Conservation (phyloP, 140 eudicot genomes). For the Bidens hawaiensis region DNA sequence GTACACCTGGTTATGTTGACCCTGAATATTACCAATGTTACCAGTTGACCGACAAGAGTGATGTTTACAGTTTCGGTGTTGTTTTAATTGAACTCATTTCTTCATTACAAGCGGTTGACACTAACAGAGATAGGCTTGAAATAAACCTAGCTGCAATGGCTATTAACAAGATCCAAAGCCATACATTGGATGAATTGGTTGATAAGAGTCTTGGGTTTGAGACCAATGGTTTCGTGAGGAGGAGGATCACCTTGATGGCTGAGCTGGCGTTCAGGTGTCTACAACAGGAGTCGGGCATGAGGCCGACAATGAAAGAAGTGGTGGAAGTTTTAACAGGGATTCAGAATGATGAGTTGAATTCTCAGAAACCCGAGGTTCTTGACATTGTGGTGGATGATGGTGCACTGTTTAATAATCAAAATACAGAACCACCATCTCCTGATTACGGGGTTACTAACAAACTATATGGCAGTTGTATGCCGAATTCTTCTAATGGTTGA, state of each 20-base stretch:
- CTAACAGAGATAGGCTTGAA: conserved; percentile 56
- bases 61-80: conserved; percentile 85
- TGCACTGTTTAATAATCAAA: conserved; percentile 35
- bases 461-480: conserved; percentile 33
- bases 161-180: conserved; percentile 52
- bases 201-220: conserved; percentile 58
- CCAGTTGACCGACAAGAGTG: conserved; percentile 82
- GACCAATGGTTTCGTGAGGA: conserved; percentile 37
- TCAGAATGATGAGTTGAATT: conserved; percentile 38
- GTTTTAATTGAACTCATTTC: conserved; percentile 78
- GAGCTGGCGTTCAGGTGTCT: conserved; percentile 76
- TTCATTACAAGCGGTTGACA: conserved; percentile 75
- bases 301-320: conserved; percentile 85
- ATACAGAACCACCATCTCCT: conserved; percentile 43
- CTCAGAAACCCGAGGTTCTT: conserved; percentile 47
- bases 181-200: conserved; percentile 50
- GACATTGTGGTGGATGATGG: conserved; percentile 58
- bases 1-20: conserved; percentile 95
- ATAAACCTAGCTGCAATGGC: conserved; percentile 84
- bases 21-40: conserved; percentile 81
- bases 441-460: conserved; percentile 40
- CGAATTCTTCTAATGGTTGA: conserved; percentile 32
- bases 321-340: conserved; percentile 48
- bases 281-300: conserved; percentile 72
- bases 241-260: conserved; percentile 61